These are phyloP conservation scores for Salvia rosmarinus DNA, from an alignment of 257 asterid species.

Conservation along the genomic window DNA sequence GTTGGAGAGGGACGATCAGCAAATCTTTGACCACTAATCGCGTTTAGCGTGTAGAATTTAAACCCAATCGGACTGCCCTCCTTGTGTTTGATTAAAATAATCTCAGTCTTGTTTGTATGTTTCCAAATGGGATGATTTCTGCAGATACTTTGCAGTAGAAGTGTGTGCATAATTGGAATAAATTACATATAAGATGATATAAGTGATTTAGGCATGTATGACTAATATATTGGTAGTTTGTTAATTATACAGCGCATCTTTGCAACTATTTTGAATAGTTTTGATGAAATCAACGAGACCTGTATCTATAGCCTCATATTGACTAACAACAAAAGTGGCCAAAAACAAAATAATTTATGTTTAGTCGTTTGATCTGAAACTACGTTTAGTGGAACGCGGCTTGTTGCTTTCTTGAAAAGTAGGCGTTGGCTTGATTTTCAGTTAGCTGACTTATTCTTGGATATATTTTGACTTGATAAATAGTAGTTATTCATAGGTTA, in stretches of 20 bases:
- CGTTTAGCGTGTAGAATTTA: constrained; percentile 9
- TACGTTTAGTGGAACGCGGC: constrained; percentile 1
- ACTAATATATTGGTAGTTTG: background rate
- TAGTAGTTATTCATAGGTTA: background rate
- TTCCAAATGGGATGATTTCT: background rate
- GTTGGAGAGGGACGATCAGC: constrained; percentile 6
- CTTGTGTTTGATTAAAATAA: background rate
- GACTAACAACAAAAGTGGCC: constrained; percentile 13
- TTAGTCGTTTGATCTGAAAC: constrained; percentile 7
- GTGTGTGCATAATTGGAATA: background rate
- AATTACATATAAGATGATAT: background rate
- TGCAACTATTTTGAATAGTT: background rate
- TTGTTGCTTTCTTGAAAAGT: constrained; percentile 26
- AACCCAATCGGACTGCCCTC: background rate
- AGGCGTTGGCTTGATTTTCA: background rate
- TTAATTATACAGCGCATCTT: background rate
- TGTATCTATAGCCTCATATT: background rate
- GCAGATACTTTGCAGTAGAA: no score
- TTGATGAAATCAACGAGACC: background rate
- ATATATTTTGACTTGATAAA: background rate
- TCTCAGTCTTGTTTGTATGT: background rate
- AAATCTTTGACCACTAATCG: constrained; percentile 9
- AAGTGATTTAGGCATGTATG: background rate
- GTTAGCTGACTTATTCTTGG: background rate
- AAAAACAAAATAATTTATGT: background rate